Evolutionary conservation across 371 early-diverging fungal species (phyloP), one percentile per base, ranked within the genome.

Genomic region (Rhizopus delemar): DNA sequence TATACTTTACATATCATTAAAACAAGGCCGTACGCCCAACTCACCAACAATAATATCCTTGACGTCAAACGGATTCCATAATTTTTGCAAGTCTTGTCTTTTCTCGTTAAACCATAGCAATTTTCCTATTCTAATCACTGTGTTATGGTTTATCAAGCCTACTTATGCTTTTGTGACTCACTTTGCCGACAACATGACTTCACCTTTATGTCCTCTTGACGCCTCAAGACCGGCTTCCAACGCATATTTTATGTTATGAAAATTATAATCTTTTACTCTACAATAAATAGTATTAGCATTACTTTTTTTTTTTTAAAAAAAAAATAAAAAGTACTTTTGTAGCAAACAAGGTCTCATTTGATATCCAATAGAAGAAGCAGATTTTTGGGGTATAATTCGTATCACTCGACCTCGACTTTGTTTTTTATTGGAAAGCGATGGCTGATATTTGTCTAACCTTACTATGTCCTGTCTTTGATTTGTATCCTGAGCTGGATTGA

Each of bases 171-270:
- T 36, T 22, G 16, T 48, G 3, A 60, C 70, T 60, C 59, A 79
- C 80, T 73, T 78, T 15, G 78, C 82, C 16, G 49, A 66, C 1
- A 82, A 46, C 13, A 48, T 63, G 5, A 80, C 53, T n/a, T 80
- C 77, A 3, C 80, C 82, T 56, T 63, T 74, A 41, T 62, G 68
- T 22, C 68, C 60, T 13, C 74, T 64, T 1, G 65, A 62, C 32
- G 66, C 38, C 6, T 78, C 71, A 5, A 82, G 31, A 15, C 67
- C 75, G 11, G 58, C 62, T 11, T 46, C 51, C 16, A 82, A 51
- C 0, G 65, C 61, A 5, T 15, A 29, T 33, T 66, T 70, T 3
- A 77, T 78, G 3, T 69, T 69, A n/a, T 60, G 2, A 22, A 75
- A 67, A 16, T 82, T 82, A 48, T 74, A 76, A 3, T 66, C 57